Evolutionary conservation across 306 rosid genomes (phyloP).

Genomic region (Corylus americana): DNA sequence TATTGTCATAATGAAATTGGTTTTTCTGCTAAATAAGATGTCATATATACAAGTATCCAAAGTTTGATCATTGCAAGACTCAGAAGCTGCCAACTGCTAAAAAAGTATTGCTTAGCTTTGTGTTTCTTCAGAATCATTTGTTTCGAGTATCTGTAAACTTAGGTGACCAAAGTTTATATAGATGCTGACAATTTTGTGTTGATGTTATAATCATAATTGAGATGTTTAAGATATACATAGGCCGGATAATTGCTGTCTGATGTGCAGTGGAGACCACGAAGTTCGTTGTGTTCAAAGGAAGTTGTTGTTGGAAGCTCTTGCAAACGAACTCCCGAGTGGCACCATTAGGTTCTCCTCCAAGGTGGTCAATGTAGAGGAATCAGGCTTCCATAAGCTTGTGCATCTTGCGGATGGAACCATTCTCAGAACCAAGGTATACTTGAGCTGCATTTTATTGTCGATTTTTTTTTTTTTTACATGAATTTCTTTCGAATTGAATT

Average conservation of each 20-base stretch:
- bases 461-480: too few relatives aligned
- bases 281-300: conserved; percentile 57
- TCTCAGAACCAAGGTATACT: conserved; percentile 58
- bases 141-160: not conserved
- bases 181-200: not conserved
- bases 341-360: conserved; percentile 72
- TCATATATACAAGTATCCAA: not conserved
- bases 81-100: not conserved
- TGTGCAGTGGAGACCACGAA: conserved; percentile 41
- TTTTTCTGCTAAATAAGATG: too few relatives aligned
- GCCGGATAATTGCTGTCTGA: not conserved
- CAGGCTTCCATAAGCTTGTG: conserved; percentile 50
- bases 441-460: not conserved
- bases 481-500: too few relatives aligned
- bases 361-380: conserved; percentile 67
- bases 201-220: not conserved
- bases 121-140: not conserved
- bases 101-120: not conserved
- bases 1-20: not conserved
- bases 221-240: not conserved
- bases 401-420: conserved; percentile 67
- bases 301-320: conserved; percentile 56
- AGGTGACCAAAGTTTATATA: not conserved
- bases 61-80: not conserved
- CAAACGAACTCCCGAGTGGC: conserved; percentile 65